Evolutionary conservation across 495 filamentous ascomycete genomes (phyloP).

Genomic region (Aspergillus cavernicola): DNA sequence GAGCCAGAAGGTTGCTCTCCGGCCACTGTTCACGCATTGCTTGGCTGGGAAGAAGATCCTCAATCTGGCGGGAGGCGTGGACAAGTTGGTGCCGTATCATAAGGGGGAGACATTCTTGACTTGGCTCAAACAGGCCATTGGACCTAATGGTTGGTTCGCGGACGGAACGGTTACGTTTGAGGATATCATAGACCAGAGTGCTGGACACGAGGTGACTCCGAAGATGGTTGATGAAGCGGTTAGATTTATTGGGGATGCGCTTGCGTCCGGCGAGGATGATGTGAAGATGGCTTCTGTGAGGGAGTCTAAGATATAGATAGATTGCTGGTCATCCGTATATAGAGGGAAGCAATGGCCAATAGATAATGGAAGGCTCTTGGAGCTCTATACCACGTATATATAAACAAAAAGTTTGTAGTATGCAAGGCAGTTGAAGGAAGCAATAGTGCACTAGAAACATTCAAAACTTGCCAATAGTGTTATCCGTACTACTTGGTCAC

Average conservation of each 20-base stretch:
- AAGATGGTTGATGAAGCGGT: constrained; percentile 72
- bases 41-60: constrained; percentile 73
- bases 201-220: constrained; percentile 67
- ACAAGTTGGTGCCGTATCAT: constrained; percentile 81
- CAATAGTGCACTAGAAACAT: too few species aligned
- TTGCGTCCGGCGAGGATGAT: constrained; percentile 22
- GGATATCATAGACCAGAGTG: constrained; percentile 67
- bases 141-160: constrained; percentile 51
- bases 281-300: constrained; percentile 32
- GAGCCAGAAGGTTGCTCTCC: constrained; percentile 37
- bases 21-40: constrained; percentile 40
- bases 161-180: constrained; percentile 59
- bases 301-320: constrained; percentile 37
- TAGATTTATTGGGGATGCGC: constrained; percentile 56
- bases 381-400: too few species aligned
- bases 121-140: constrained; percentile 62
- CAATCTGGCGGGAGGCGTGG: constrained; percentile 68
- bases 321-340: neutral
- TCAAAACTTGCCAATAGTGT: too few species aligned
- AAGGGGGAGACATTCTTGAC: constrained; percentile 64
- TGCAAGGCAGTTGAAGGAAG: too few species aligned
- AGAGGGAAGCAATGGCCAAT: neutral
- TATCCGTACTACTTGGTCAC: too few species aligned
- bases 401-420: too few species aligned
- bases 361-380: too few species aligned